phyloP scores from a whole-genome alignment of 495 filamentous ascomycete species.

The Tetracladium marchalianum region DNA sequence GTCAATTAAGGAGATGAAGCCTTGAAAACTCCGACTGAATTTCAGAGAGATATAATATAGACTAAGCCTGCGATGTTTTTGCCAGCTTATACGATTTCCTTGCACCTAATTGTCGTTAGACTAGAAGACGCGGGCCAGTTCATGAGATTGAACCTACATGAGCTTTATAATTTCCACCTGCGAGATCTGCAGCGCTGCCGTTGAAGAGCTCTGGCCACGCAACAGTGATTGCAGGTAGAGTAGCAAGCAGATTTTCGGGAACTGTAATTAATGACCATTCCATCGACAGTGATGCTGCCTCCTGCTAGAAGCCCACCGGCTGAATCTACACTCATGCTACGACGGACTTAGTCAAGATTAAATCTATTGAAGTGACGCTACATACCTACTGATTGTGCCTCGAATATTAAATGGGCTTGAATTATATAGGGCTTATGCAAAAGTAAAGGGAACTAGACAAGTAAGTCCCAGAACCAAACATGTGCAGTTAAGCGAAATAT shows the following conservation, averaged over 20 bases:
- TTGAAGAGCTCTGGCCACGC: not conserved
- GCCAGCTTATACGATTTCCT: not conserved
- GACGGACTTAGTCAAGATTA: not conserved
- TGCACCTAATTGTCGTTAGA: not conserved
- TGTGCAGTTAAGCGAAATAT: too few species aligned
- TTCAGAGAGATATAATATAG: not conserved
- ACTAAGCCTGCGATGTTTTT: not conserved
- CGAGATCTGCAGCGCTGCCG: not conserved
- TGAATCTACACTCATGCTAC: not conserved
- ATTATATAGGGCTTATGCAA: not conserved
- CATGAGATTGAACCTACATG: not conserved
- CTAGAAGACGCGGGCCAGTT: not conserved
- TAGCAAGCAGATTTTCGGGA: not conserved
- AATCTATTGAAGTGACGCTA: not conserved
- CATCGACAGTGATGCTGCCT: not conserved
- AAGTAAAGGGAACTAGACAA: not conserved
- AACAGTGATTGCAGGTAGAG: not conserved
- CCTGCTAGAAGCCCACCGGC: not conserved
- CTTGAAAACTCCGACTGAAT: not conserved
- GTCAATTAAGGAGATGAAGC: not conserved
- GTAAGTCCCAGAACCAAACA: too few species aligned
- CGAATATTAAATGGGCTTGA: not conserved
- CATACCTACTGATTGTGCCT: not conserved
- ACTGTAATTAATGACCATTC: not conserved
- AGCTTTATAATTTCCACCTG: not conserved